Evolutionary conservation across 164 flowering plant genomes (phyloP), one percentile per base, ranked within the genome.

Genomic region (Tinospora cordifolia): DNA sequence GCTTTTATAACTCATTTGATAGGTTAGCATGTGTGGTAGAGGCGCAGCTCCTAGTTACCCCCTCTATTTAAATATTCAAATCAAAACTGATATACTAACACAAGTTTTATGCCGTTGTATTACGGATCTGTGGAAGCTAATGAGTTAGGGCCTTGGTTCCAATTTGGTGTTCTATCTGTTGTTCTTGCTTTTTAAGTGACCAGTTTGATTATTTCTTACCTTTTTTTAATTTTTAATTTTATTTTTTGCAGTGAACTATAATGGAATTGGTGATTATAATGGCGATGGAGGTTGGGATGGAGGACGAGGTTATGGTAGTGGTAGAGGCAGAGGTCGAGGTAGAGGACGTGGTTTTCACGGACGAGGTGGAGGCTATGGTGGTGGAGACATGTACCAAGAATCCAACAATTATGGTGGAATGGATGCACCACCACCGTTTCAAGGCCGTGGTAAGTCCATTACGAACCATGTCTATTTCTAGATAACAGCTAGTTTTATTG

Each of bases 281-380:
- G 82, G 83, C 57, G 85, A 82, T 77, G 80, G 71, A 27, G 81
- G 78, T 62, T 81, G 70, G 74, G 81, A 83, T 65, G 76, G 80
- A 71, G 81, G 79, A 3, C 81, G 79, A 26, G 82, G 82, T 0
- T 79, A 74, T 77, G 86, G 85, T 77, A 85, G 85, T 59, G 85
- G 84, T 40, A 69, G 84, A 46, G 85, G 79, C 30, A 60, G 81
- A 76, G 85, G 83, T 10, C 79, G 86, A 62, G 86, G 86, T 62
- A 79, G 84, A 68, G 81, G 85, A 24, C 83, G 81, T 41, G 68
- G 75, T 36, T 76, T 74, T 62, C 82, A 79, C 60, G 86, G 86
- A 12, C 80, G 81, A 71, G 84, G 84, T 72, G 79, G 86, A 70
- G 84, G 81, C 22, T 64, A 27, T 38, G 67, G 67, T 38, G 46